Base-by-base conservation (phyloP, 441 rosid species). In the Jatropha multifida region DNA sequence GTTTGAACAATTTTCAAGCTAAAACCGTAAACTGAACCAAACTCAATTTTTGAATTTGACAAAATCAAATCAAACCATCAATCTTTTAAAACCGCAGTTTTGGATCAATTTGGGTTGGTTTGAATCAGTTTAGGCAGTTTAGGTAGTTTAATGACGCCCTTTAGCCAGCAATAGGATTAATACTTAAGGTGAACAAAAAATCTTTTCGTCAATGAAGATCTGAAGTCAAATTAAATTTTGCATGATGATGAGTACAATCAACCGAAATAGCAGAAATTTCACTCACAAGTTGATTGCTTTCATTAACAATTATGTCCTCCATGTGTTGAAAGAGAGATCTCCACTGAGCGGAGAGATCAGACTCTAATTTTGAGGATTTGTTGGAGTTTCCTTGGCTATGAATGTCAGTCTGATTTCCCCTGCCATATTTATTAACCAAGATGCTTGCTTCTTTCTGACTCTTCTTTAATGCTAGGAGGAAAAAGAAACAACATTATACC, bases 221-320 rank as follows among this genome's bases (percentile, higher is more conserved):
- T 23, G 42, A 68, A 74, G 71, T 52, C 48, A 48, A 38, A n/a
- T 14, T 49, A 11, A 66, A 23, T 27, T 44, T 48, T 38, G 13
- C 12, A 5, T 7, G 7, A 42, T 41, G 11, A 68, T 6, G 52
- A 68, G 20, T 44, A 42, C 4, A 59, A 42, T 42, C 56, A 23
- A n/a, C 26, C 42, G 66, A 27, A 41, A 44, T 7, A 74, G 56
- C 15, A 65, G 60, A 76, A 70, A 46, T 49, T 54, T 59, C 44
- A 87, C 99, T 95, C 81, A 95, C 99, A 64, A 90, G 97, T 77
- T 90, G 90, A 75, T 41, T 85, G 89, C 86, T 84, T 89, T 93
- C 99, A 54, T 74, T 85, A 71, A 79, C 85, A 81, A 93, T 81
- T 69, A 87, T 81, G 48, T 89, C 89, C 78, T 90, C 96, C 99